A percentile compares a stretch with the other conserved stretches of the same genome.
These are phyloP conservation scores for Globisporangium parvum DNA, from an alignment of 352 stramenopile genomes.

Conservation along the genomic window DNA sequence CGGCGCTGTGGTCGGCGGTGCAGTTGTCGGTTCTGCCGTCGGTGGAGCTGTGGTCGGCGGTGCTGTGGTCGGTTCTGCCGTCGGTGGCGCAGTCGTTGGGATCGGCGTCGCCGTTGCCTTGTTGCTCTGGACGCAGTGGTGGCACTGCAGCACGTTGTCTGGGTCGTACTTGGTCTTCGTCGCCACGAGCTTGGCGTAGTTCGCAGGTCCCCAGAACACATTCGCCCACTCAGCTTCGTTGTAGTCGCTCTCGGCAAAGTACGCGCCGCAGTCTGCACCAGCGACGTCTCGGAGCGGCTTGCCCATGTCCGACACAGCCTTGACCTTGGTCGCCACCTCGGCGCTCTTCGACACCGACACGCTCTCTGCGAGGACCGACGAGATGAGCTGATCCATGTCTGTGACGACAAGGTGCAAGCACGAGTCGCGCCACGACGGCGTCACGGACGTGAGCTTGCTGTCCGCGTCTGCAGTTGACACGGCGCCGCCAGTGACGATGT, in stretches of 20 bases:
- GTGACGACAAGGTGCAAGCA: constrained; percentile 5
- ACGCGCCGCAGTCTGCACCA: constrained; percentile 1
- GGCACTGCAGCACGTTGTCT: neutral
- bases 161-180: constrained; percentile 5
- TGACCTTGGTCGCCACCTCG: neutral
- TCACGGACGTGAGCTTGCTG: constrained; percentile 1
- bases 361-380: neutral
- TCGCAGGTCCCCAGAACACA: constrained; percentile 4
- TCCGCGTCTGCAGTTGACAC: constrained; percentile 6
- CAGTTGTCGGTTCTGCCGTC: neutral
- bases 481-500: constrained; percentile 3
- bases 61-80: neutral
- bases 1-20: neutral
- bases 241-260: constrained; percentile 11
- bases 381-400: neutral
- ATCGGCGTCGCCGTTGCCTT: neutral
- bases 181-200: constrained; percentile 5
- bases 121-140: constrained; percentile 5
- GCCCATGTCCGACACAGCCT: constrained; percentile 2
- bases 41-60: neutral
- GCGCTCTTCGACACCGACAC: neutral
- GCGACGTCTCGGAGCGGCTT: neutral
- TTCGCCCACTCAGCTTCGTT: neutral
- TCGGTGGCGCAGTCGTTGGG: neutral
- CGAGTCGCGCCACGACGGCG: constrained; percentile 5